Conservation (phyloP, 495 filamentous ascomycete species). For the Daldinia vernicosa region DNA sequence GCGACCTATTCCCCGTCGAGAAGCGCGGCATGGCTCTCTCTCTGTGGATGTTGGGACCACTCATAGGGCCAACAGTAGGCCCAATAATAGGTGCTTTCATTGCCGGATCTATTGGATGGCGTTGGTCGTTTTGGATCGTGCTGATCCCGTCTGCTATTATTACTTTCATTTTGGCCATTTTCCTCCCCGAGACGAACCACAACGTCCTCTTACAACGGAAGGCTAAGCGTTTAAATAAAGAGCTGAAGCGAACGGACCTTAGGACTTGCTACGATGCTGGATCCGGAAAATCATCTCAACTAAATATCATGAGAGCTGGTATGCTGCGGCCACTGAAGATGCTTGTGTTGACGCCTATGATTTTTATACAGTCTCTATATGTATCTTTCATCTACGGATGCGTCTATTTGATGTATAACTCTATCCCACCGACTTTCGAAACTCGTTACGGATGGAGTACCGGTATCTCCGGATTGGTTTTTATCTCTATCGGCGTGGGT, state of each 20-base stretch:
- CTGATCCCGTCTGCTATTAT: conserved; percentile 57
- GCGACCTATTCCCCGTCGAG: conserved; percentile 64
- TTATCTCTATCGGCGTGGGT: conserved; percentile 56
- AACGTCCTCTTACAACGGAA: conserved; percentile 62
- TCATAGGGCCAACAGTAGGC: conserved; percentile 56
- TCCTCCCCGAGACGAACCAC: conserved; percentile 65
- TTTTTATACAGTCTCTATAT: conserved; percentile 74
- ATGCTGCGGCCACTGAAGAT: conserved; percentile 65
- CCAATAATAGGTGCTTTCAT: conserved; percentile 63
- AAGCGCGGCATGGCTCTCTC: conserved; percentile 67
- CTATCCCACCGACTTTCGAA: conserved; percentile 68
- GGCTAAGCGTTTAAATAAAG: conserved; percentile 48
- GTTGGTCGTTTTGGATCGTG: conserved; percentile 68
- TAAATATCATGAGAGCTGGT: conserved; percentile 44
- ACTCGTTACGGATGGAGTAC: conserved; percentile 56
- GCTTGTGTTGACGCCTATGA: conserved; percentile 68
- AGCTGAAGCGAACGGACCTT: conserved; percentile 47
- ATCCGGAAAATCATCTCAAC: conserved; percentile 27
- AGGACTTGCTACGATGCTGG: conserved; percentile 46
- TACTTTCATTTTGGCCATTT: conserved; percentile 54
- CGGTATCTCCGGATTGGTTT: conserved; percentile 51
- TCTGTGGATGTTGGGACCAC: conserved; percentile 56
- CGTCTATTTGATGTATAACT: conserved; percentile 79
- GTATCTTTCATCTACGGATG: conserved; percentile 78
- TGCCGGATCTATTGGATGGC: conserved; percentile 62